Percentiles rank a stretch among this genome's conserved stretches.
phyloP scores from a whole-genome alignment of 2,329 filamentous ascomycete species.

The Capronia coronata region DNA sequence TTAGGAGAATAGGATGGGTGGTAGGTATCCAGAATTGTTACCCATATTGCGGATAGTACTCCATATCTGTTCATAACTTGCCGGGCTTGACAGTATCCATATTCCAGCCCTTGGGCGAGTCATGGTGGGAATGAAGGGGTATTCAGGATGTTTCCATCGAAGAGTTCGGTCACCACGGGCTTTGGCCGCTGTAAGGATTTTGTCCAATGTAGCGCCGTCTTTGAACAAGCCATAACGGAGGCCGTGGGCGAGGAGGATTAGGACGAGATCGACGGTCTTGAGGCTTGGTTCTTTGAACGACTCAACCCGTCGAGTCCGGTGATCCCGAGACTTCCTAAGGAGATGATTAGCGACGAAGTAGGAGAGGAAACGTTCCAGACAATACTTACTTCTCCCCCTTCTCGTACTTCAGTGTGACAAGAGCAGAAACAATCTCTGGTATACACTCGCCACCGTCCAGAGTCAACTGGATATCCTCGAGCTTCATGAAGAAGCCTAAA shows the following conservation, averaged over 20 bases:
- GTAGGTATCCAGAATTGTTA: not conserved
- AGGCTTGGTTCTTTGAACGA: not conserved
- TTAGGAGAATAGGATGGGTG: not conserved
- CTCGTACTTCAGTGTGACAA: not conserved
- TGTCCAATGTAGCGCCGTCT: not conserved
- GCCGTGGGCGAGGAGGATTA: not conserved
- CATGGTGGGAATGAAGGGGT: not conserved
- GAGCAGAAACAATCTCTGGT: not conserved
- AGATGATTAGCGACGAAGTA: not conserved
- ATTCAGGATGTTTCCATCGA: not conserved
- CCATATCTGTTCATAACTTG: not conserved
- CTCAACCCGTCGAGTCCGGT: conserved; percentile 1
- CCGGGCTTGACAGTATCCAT: not conserved
- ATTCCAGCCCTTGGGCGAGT: not conserved
- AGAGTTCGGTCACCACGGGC: not conserved
- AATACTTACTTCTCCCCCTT: not conserved
- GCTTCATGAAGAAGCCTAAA: not conserved
- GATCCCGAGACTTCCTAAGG: not conserved
- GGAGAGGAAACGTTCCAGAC: not conserved
- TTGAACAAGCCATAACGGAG: conserved; percentile 1
- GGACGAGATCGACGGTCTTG: not conserved
- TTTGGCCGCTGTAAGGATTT: not conserved
- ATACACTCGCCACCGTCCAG: not conserved
- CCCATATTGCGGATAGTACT: not conserved
- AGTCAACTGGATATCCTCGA: not conserved